These are phyloP conservation scores for Echinosophora koreensis DNA, from an alignment of 306 rosid genomes.

Conservation along the genomic window DNA sequence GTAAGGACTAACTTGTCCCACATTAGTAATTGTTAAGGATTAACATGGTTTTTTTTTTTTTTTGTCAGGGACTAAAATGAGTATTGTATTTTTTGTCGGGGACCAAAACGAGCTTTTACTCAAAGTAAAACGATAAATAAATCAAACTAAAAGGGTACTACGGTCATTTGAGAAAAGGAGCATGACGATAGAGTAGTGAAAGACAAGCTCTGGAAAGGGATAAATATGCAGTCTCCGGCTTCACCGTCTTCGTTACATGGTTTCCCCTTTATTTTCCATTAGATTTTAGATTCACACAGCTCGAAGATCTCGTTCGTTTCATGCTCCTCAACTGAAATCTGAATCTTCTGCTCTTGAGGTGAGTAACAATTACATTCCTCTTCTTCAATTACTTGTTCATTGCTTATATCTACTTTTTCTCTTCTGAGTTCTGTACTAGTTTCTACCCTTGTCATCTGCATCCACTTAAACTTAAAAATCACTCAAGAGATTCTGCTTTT, in stretches of 20 bases:
- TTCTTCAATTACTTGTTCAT: not conserved
- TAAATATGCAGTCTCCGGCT: constrained; percentile 23
- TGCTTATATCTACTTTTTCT: constrained; percentile 8
- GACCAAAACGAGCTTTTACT: too few relatives aligned
- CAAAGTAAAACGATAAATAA: too few relatives aligned
- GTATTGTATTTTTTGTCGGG: too few relatives aligned
- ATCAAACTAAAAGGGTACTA: not conserved
- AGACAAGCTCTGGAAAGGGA: not conserved
- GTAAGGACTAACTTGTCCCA: too few relatives aligned
- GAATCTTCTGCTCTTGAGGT: constrained; percentile 45
- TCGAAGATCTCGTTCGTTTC: constrained; percentile 38
- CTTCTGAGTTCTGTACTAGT: not conserved
- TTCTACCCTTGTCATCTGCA: too few relatives aligned
- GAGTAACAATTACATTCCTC: constrained; percentile 40
- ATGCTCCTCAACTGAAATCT: constrained; percentile 14
- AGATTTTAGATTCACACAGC: constrained; percentile 42
- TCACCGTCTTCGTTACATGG: constrained; percentile 12
- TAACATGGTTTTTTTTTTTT: too few relatives aligned
- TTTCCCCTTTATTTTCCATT: constrained; percentile 26
- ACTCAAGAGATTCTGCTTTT: constrained; percentile 30
- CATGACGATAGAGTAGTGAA: constrained; percentile 32
- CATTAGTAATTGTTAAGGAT: too few relatives aligned
- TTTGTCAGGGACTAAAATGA: too few relatives aligned
- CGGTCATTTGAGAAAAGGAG: not conserved
- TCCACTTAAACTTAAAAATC: too few relatives aligned